Evolutionary conservation across 2,329 filamentous ascomycete species (phyloP).

Genomic region (Talaromyces sp.): DNA sequence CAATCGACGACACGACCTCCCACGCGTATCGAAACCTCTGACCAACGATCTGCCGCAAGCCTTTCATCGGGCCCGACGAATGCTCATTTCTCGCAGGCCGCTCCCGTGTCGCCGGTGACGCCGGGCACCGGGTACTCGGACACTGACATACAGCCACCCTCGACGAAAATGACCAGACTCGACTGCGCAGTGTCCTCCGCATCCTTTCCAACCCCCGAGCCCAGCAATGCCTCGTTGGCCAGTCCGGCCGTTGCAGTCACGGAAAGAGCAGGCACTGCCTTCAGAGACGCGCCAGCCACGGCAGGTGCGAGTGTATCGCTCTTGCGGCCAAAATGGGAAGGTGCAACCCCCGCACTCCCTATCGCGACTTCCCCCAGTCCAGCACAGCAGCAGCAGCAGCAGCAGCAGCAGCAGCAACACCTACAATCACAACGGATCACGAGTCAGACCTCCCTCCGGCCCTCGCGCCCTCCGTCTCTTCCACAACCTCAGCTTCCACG

Average conservation of each 20-base stretch:
- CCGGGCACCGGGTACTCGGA: conserved; percentile 13
- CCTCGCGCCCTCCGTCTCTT: not conserved
- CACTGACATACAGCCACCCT: not conserved
- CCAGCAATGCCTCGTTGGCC: conserved; percentile 27
- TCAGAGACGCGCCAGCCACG: not conserved
- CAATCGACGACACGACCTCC: not conserved
- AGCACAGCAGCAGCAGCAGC: not conserved
- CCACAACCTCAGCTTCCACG: not conserved
- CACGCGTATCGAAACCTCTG: not conserved
- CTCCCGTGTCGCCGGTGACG: conserved; percentile 17
- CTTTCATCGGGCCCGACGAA: not conserved
- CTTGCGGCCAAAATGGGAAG: not conserved
- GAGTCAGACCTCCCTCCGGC: not conserved
- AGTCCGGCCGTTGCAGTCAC: conserved; percentile 25
- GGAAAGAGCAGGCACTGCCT: conserved; percentile 14
- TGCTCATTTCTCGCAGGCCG: not conserved
- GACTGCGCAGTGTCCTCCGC: conserved; percentile 10
- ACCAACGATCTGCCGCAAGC: not conserved
- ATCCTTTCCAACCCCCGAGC: conserved; percentile 31
- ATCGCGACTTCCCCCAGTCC: not conserved
- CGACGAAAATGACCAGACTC: conserved; percentile 4
- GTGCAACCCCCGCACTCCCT: not conserved
- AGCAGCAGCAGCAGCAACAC: not conserved
- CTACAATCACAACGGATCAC: not conserved
- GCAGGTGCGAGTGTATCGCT: not conserved